Conservation (phyloP, 306 rosid species). For the apple (Malus domestica) region ASM211411v1 NC_041795.1:32078001-32078500, state of each 20-base stretch:
- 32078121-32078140: constrained; percentile 95
- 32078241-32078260: constrained; percentile 26
- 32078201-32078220: constrained; percentile 93
- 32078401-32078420: constrained; percentile 80
- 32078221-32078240: constrained; percentile 92
- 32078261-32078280: neutral
- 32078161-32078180: constrained; percentile 87
- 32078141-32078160: constrained; percentile 97
- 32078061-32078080: neutral
- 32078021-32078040: neutral
- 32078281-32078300: neutral
- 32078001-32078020: constrained; percentile 17
- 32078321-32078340: neutral
- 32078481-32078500: neutral
- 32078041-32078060: neutral
- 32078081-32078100: constrained; percentile 90
- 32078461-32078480: neutral
- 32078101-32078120: constrained; percentile 86
- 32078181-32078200: constrained; percentile 94
- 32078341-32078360: constrained; percentile 45
- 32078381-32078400: constrained; percentile 78
- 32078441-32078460: constrained; percentile 76
- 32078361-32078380: constrained; percentile 80
- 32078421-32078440: constrained; percentile 98
- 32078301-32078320: no score